Conservation (phyloP, 1,284 basidiomycete genomes). For the Apiotrichum porosum region DNA sequence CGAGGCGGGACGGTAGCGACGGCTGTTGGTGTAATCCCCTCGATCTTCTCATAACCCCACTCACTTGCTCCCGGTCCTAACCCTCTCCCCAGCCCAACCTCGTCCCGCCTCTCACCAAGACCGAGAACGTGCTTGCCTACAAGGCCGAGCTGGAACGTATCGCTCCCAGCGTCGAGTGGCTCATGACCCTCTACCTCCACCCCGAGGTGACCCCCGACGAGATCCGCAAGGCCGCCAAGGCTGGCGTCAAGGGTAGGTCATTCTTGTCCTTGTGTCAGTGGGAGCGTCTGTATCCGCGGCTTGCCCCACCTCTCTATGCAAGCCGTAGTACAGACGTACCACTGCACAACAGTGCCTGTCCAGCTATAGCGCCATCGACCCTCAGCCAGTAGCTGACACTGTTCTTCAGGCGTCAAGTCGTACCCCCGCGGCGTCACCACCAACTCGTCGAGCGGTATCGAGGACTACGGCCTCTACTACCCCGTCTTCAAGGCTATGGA, state of each 20-base stretch:
- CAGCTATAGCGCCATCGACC: too few species aligned
- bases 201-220: slow-evolving; percentile 86
- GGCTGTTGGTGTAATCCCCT: background rate
- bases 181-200: slow-evolving; percentile 95
- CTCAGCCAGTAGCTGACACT: too few species aligned
- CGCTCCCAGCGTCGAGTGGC: slow-evolving; percentile 73
- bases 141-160: slow-evolving; percentile 67
- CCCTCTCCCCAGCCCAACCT: slow-evolving; percentile 81
- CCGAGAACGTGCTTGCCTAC: slow-evolving; percentile 77
- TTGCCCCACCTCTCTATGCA: background rate
- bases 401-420: slow-evolving; percentile 78
- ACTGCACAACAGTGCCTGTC: too few species aligned
- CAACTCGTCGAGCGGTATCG: slow-evolving; percentile 93
- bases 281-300: too few species aligned
- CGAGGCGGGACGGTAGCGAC: too few species aligned
- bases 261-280: too few species aligned
- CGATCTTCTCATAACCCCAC: background rate
- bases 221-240: slow-evolving; percentile 76
- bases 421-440: slow-evolving; percentile 98
- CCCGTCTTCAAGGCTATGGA: slow-evolving; percentile 94
- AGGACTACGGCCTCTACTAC: slow-evolving; percentile 93
- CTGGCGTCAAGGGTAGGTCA: slow-evolving; percentile 69
- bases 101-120: slow-evolving; percentile 82
- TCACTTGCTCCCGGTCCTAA: background rate
- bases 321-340: too few species aligned